Base-by-base conservation (phyloP, 2,329 filamentous ascomycete species). In the Fusarium sp. region DNA sequence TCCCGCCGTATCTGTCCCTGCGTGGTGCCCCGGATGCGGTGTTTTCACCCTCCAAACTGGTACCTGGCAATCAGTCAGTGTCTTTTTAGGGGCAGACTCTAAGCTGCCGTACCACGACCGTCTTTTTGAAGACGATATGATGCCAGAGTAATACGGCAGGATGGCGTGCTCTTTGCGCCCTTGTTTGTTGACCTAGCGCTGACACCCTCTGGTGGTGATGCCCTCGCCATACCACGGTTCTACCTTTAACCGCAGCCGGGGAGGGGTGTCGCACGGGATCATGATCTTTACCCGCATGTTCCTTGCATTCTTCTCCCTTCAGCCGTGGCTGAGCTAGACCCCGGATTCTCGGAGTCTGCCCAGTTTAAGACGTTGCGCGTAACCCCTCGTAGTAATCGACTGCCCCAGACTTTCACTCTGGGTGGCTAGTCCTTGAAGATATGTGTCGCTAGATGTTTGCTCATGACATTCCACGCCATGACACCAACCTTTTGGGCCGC, bases 41-140 rank as follows among this genome's bases (percentile, higher is more conserved):
- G 54, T 41, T 54, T 65, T 50, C 35, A 31, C 50, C 18, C 18
- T 33, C 50, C 52, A 33, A 31, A 16, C n/a, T n/a, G 29, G 62
- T 61, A 24, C 61, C 48, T 29, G 61, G 33, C 67, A 74, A 74
- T 59, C 71, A 41, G 29, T 29, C 48, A 35, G 31, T 50, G 63
- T 54, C 52, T 68, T 45, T 29, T 37, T 48, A 20, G 31, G 10
- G 41, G 20, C n/a, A 43, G n/a, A 5, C 39, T 43, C 57, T 41
- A 31, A 11, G 58, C 31, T 61, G 63, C 16, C 29, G 63, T 73
- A 41, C 29, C 20, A 68, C 41, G 24, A 7, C 27, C 16, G 41
- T 48, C 48, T 22, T n/a, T 31, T 37, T 43, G n/a, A 48, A 60
- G 33, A 14, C 27, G 13, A 29, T 45, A 67, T 52, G 52, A 33